Evolutionary conservation across 495 filamentous ascomycete genomes (phyloP), one percentile per base, ranked within the genome.

Genomic region (Aspergillus egyptiacus): DNA sequence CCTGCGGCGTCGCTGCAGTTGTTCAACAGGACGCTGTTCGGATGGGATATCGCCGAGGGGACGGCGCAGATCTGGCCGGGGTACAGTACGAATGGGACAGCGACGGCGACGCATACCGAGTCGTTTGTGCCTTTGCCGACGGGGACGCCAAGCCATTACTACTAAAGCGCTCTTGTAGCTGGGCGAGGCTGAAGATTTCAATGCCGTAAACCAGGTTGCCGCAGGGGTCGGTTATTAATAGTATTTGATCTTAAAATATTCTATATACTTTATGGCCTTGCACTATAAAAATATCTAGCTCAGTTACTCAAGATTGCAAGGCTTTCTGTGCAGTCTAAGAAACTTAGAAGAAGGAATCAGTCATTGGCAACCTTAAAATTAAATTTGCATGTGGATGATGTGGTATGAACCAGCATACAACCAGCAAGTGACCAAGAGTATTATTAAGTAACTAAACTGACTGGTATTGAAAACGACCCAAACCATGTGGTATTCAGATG

Each of bases 71-170:
- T 81, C 27, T 75, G 65, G 25, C 50, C 64, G 0, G 69, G 65
- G 17, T 75, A 71, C 46, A 63, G 58, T 22, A 76, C 71, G 0
- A 59, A 63, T 31, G 80, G 80, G 1, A 61, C 63, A 5, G 65
- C 69, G 0, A 70, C 64, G 37, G 72, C 77, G 6, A 84, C 79
- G 24, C 78, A 82, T 61, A 81, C 79, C 0, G 68, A 80, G 55
- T 64, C 69, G 5, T 81, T 67, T 53, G 75, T 77, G 33, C 60
- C 74, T 6, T 53, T 79, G 52, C 65, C 75, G 5, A 59, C 58
- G 28, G 24, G 55, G 10, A 60, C 54, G 32, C 30, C 54, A 6
- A 55, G 50, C 20, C 27, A 2, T 4, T 15, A n/a, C 15, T 35
- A 4, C 22, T 24, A n/a, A 30, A 5, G 31, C 22, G 13, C 2